Evolutionary conservation across 192 early-diverging fungal species (phyloP).

Genomic region (Backusella westeae): DNA sequence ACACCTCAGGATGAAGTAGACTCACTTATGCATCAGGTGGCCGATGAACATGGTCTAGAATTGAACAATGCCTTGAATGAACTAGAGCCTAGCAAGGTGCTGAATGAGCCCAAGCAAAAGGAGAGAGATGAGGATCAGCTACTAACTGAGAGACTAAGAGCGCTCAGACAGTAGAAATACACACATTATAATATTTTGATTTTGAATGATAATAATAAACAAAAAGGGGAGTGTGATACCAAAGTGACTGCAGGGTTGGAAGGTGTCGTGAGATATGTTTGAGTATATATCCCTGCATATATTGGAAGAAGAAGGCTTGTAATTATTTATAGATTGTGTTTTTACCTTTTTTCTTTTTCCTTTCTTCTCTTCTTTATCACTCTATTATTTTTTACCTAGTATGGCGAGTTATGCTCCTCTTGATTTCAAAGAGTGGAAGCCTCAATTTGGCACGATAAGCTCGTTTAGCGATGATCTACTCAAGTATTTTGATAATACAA

Average conservation of each 20-base stretch:
- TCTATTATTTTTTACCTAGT: neutral
- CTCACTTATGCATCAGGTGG: conserved; percentile 91
- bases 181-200: neutral
- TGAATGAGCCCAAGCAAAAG: conserved; percentile 32
- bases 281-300: no score
- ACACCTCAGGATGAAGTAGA: conserved; percentile 94
- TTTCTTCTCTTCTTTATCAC: neutral
- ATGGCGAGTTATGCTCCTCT: neutral
- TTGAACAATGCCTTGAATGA: conserved; percentile 69
- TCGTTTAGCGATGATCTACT: conserved; percentile 9
- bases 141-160: conserved; percentile 44
- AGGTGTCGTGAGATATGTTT: neutral
- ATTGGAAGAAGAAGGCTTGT: neutral
- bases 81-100: conserved; percentile 43
- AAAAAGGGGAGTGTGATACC: neutral
- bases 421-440: conserved; percentile 2
- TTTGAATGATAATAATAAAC: neutral
- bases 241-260: no score
- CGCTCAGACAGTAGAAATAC: conserved; percentile 40
- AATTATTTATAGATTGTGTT: conserved; percentile 1
- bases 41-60: conserved; percentile 95
- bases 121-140: conserved; percentile 44
- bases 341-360: neutral
- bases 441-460: neutral
- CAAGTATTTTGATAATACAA: conserved; percentile 11